Evolutionary conservation across 768 basidiomycete genomes (phyloP).

Genomic region (Vararia minispora): DNA sequence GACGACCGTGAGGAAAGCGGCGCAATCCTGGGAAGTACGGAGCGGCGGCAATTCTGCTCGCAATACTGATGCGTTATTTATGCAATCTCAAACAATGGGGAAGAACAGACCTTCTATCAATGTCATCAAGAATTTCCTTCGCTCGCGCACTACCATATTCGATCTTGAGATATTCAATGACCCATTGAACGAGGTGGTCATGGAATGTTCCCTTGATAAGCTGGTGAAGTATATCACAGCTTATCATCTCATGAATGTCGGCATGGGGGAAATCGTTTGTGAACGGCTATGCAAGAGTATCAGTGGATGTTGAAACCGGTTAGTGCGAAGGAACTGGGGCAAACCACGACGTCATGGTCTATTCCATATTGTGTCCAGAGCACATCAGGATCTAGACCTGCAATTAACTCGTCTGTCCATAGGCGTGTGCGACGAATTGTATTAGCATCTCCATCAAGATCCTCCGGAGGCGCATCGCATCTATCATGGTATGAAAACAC

Average conservation of each 20-base stretch:
- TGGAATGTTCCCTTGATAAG: constrained; percentile 24
- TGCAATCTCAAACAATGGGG: neutral
- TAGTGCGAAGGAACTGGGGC: constrained; percentile 2
- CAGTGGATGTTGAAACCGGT: neutral
- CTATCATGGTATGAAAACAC: neutral
- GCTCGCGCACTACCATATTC: constrained; percentile 10
- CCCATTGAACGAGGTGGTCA: constrained; percentile 26
- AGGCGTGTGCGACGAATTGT: neutral
- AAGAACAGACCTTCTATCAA: constrained; percentile 18
- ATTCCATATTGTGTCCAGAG: constrained; percentile 21
- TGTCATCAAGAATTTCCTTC: constrained; percentile 18
- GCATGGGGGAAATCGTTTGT: constrained; percentile 22
- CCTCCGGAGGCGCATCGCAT: neutral
- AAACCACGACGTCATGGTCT: constrained; percentile 17
- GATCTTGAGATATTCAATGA: constrained; percentile 15
- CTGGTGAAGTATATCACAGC: constrained; percentile 23
- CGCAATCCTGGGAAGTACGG: constrained; percentile 5
- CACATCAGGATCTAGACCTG: constrained; percentile 8
- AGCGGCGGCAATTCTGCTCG: constrained; percentile 15
- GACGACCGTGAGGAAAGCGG: constrained; percentile 10
- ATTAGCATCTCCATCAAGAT: constrained; percentile 4
- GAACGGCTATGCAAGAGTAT: constrained; percentile 19
- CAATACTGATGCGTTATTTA: neutral
- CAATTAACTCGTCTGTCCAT: constrained; percentile 6
- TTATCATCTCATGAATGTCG: constrained; percentile 21